Evolutionary conservation across 768 basidiomycete species (phyloP), one percentile per base, ranked within the genome.

Genomic region (Psilocybe tampanensis): DNA sequence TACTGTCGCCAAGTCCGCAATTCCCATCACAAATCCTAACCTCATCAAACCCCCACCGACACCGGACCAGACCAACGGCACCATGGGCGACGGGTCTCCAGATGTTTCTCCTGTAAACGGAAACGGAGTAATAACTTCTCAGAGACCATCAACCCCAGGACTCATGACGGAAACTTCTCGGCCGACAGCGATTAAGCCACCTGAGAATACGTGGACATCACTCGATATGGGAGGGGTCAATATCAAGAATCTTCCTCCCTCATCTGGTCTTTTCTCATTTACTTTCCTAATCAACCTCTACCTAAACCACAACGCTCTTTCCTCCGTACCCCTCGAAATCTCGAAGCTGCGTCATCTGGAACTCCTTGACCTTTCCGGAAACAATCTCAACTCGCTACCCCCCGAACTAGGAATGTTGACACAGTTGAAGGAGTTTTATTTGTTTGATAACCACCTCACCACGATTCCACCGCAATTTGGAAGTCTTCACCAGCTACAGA

Each of bases 161-260:
- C 91, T 93, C 18, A 77, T 90, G 41, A 77, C 85, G 24, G 85
- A 86, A 68, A 81, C 82, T 19, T 82, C 86, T 43, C 82, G 88
- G 66, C 85, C 85, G 21, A 85, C 85, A 4, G 80, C 82, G 43
- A 76, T 78, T 41, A 83, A 84, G 60, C 85, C 88, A 7, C 86
- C 90, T 45, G 83, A 85, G 68, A 90, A 86, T 72, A 85, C 83
- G 11, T 99, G 96, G 95, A 89, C 76, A 24, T 92, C 92, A 18
- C 77, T 99, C 47, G 97, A 99, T 74, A 93, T 99, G 86, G 96
- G 97, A 52, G 97, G 97, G 15, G 88, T 97, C 63, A 85, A 86
- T 61, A 86, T 99, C 68, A 96, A 95, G 80, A 93, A 90, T 62
- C 80, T 99, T 49, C 92, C 95, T 33, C 75, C 86, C 5, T 80